Conservation (phyloP, 2,329 filamentous ascomycete genomes). For the Cercospora brassicicola region DNA sequence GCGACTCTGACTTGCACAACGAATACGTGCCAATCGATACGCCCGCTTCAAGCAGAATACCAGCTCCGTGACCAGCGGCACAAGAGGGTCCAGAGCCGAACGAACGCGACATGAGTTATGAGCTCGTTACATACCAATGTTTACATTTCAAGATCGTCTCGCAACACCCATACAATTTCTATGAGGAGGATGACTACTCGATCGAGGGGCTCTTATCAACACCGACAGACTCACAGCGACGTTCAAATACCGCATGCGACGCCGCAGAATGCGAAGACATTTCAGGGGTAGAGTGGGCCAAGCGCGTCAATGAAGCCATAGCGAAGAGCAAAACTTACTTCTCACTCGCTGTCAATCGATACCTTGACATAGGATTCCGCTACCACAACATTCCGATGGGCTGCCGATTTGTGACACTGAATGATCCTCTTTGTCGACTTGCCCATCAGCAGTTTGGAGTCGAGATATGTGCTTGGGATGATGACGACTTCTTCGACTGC, state of each 20-base stretch:
- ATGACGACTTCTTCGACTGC: neutral
- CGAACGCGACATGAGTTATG: neutral
- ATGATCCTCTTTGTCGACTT: neutral
- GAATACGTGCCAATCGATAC: neutral
- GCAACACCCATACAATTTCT: neutral
- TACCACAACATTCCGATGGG: neutral
- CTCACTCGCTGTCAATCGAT: neutral
- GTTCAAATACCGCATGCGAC: neutral
- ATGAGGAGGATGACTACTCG: neutral
- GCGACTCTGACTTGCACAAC: neutral
- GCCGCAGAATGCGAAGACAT: neutral
- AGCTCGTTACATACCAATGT: conserved; percentile 2
- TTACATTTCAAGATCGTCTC: conserved; percentile 1
- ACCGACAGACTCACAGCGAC: neutral
- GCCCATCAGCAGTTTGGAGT: conserved; percentile 4
- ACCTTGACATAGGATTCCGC: neutral
- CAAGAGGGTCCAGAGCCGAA: neutral
- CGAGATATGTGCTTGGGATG: neutral
- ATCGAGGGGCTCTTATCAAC: neutral
- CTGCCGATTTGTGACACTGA: neutral
- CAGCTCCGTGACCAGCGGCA: neutral
- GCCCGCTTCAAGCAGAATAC: neutral
- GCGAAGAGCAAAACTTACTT: neutral
- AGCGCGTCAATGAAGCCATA: neutral
- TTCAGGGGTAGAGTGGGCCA: neutral